Percentiles rank a stretch among this genome's conserved stretches.
Conservation (phyloP, 192 early-diverging fungal genomes). For the Piromyces finnis region DNA sequence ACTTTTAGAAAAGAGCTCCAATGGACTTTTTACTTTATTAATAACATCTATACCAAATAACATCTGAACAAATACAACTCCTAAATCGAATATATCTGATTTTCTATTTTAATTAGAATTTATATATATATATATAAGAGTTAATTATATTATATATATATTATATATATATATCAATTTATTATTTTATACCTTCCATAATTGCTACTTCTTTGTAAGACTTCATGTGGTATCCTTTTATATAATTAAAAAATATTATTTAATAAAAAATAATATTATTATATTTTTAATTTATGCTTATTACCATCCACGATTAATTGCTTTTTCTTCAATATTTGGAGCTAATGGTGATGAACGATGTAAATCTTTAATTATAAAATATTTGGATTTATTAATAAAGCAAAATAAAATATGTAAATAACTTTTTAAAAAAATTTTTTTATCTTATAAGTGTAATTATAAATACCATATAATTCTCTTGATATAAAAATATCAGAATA, state of each 20-base stretch:
- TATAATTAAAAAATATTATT: too few species aligned
- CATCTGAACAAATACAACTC: slow-evolving; percentile 51
- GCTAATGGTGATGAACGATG: neutral
- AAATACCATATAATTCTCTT: neutral
- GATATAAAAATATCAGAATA: neutral
- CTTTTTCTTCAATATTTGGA: neutral
- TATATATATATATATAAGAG: neutral
- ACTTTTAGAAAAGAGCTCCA: neutral
- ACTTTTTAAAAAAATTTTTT: too few species aligned
- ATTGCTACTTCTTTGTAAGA: neutral
- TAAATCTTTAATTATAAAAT: neutral
- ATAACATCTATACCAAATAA: slow-evolving; percentile 39
- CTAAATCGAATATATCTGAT: slow-evolving; percentile 50
- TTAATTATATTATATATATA: neutral
- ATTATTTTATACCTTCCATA: neutral
- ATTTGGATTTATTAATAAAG: too few species aligned
- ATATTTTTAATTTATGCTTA: too few species aligned
- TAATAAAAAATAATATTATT: too few species aligned
- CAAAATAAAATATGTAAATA: too few species aligned
- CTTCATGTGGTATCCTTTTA: neutral
- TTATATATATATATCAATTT: slow-evolving; percentile 1
- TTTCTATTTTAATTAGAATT: slow-evolving; percentile 13
- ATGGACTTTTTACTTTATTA: slow-evolving; percentile 1
- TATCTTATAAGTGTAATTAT: neutral
- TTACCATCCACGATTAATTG: neutral